Evolutionary conservation across 306 rosid species (phyloP).

Genomic region (Castanea mollissima): DNA sequence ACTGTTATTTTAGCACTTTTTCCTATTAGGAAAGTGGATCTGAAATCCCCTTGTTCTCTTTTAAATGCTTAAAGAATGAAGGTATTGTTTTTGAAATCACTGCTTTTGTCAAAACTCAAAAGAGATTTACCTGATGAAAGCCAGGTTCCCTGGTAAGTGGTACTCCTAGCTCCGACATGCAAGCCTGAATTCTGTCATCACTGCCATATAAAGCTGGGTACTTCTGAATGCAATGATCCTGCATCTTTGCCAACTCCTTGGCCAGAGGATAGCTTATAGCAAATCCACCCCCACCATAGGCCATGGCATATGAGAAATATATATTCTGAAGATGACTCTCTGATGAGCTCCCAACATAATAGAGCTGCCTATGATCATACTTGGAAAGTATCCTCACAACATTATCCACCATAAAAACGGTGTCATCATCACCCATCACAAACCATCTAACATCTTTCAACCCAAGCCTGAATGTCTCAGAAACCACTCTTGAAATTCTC

Average conservation of each 20-base stretch:
- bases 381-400: conserved; percentile 59
- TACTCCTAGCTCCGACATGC: conserved; percentile 92
- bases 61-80: neutral
- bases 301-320: conserved; percentile 84
- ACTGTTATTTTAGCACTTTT: too few species aligned
- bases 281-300: conserved; percentile 92
- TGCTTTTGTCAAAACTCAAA: neutral
- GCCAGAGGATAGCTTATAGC: conserved; percentile 94
- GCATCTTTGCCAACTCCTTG: conserved; percentile 68
- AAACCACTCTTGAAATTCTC: conserved; percentile 79
- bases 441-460: conserved; percentile 89
- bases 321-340: conserved; percentile 91
- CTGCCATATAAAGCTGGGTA: conserved; percentile 88
- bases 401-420: conserved; percentile 74
- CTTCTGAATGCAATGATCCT: conserved; percentile 77
- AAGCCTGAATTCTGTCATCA: conserved; percentile 91
- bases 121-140: conserved; percentile 74
- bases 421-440: conserved; percentile 95
- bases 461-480: conserved; percentile 82
- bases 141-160: conserved; percentile 87
- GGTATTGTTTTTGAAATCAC: too few species aligned
- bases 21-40: too few species aligned
- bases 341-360: conserved; percentile 80
- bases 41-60: too few species aligned
- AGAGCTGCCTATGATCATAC: conserved; percentile 73